Percentiles rank a stretch among this genome's conserved stretches.
Evolutionary conservation across 2,329 filamentous ascomycete genomes (phyloP).

Genomic region (Verticillium alfalfae): DNA sequence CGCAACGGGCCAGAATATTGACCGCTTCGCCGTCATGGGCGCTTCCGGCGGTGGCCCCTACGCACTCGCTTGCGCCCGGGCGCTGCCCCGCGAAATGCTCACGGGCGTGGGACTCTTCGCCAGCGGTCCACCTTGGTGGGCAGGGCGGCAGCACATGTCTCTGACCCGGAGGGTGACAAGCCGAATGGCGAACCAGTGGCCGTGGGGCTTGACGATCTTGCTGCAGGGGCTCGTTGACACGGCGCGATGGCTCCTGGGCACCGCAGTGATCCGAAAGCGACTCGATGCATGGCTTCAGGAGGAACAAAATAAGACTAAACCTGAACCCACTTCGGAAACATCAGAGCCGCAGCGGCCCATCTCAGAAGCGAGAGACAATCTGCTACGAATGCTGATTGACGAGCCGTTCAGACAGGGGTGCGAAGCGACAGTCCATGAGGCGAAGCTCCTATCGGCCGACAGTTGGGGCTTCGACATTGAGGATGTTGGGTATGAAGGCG

Average conservation of each 20-base stretch:
- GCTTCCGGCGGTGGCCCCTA: constrained; percentile 28
- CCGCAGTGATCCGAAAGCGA: constrained; percentile 5
- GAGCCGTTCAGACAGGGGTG: constrained; percentile 22
- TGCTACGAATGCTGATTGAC: constrained; percentile 16
- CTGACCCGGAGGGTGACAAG: neutral
- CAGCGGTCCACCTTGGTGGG: constrained; percentile 24
- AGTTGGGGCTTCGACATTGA: constrained; percentile 24
- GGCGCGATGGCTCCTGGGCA: constrained; percentile 10
- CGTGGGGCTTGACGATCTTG: constrained; percentile 5
- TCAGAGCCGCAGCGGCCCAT: neutral
- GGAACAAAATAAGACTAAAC: neutral
- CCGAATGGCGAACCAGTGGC: constrained; percentile 3
- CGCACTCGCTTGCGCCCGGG: constrained; percentile 25
- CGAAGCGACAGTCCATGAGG: constrained; percentile 18
- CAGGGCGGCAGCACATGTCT: constrained; percentile 23
- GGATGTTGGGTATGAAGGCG: constrained; percentile 16
- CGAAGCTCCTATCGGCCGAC: constrained; percentile 14
- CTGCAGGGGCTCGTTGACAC: constrained; percentile 17
- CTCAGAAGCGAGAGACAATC: constrained; percentile 4
- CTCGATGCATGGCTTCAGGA: neutral
- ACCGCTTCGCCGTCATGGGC: constrained; percentile 25
- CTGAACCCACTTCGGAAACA: neutral
- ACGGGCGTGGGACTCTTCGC: constrained; percentile 29
- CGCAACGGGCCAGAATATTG: constrained; percentile 16
- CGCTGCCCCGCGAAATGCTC: constrained; percentile 20